A percentile compares a stretch with the other conserved stretches of the same genome.
Conservation (phyloP, 176 grass and related monocot species). For the Dendrocalamus sinicus region DNA sequence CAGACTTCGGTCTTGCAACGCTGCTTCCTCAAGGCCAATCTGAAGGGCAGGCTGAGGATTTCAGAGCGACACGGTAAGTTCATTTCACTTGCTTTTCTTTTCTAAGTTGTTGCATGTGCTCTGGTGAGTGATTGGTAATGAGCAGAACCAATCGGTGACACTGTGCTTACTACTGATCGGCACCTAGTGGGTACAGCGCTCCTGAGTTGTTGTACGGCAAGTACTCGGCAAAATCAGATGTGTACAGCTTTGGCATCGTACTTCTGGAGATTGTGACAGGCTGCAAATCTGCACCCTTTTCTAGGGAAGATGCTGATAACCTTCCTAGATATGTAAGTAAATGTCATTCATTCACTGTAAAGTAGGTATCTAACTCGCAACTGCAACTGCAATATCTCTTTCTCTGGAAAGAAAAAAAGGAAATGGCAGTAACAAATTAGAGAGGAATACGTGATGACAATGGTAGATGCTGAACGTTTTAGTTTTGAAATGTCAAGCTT, state of each 20-base stretch:
- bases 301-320: slow-evolving; percentile 15
- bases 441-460: not conserved
- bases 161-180: not conserved
- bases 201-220: slow-evolving; percentile 14
- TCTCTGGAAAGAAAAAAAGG: no score
- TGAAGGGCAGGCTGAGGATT: slow-evolving; percentile 28
- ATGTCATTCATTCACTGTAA: no score
- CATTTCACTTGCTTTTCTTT: not conserved
- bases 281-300: not conserved
- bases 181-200: slow-evolving; percentile 26
- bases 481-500: no score
- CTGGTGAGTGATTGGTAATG: not conserved
- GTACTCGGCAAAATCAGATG: slow-evolving; percentile 39
- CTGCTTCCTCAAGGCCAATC: slow-evolving; percentile 31
- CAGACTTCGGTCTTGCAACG: slow-evolving; percentile 43
- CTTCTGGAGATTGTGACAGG: slow-evolving; percentile 44
- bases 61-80: not conserved
- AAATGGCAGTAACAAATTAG: no score
- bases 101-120: not conserved
- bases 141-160: not conserved
- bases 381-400: not conserved
- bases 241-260: slow-evolving; percentile 47
- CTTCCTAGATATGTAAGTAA: slow-evolving; percentile 40
- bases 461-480: no score
- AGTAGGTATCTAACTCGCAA: not conserved